Evolutionary conservation across 495 filamentous ascomycete species (phyloP), one percentile per base, ranked within the genome.

Genomic region (Clohesyomyces aquaticus): DNA sequence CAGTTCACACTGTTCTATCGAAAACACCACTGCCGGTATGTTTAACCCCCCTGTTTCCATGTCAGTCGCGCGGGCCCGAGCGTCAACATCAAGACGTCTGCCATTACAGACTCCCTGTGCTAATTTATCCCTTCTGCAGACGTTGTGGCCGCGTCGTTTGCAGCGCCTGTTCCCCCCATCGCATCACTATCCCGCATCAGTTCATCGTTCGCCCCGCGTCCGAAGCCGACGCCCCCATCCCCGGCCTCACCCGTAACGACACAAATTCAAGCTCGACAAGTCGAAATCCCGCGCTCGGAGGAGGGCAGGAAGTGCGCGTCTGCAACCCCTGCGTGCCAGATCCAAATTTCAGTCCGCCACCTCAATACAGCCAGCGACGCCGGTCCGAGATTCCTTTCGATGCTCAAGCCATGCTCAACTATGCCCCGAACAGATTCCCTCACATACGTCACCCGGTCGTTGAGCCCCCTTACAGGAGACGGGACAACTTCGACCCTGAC

Each of bases 121-220:
- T 67, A 27, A 62, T 46, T 58, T 4, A 71, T 21, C 32, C 19
- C 21, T 41, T 52, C 23, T 16, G n/a, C 49, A 91, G 93, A 54
- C 97, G 96, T 79, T 98, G 94, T 75, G 94, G 94, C 6, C 83
- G 93, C 27, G 95, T 98, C 1, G 95, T 98, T 14, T 98, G 94
- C 74, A 84, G 87, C 55, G 77, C 83, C 18, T 98, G 94, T 76
- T 98, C 95, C 3, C 94, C 95, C 3, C 93, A 98, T 74, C 85
- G 90, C 42, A 98, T 98, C 71, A 96, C 88, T 0, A 96, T 98
- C 58, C 95, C 94, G 0, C 82, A 90, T 55, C 90, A 94, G 61
- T 98, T 88, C 72, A 94, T 98, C 51, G 94, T 98, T 16, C 89
- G 87, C 43, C 91, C 92, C 0, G 89, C 91, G 1, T 49, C 68